These are phyloP conservation scores for Zanthoxylum bungeanum DNA, from an alignment of 345 rosid species.

Conservation along the genomic window DNA sequence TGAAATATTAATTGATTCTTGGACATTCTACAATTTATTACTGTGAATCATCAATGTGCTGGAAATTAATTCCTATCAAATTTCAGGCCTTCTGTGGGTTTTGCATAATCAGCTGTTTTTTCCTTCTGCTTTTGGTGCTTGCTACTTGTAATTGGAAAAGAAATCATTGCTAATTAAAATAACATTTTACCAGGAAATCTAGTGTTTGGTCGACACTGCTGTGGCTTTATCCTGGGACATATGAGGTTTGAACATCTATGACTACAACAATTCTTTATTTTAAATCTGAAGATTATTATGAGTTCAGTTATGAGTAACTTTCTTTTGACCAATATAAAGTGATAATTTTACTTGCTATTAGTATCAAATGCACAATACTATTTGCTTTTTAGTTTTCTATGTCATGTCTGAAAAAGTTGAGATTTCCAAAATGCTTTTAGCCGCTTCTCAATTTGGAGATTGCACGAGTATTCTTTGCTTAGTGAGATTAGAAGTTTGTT, in stretches of 20 bases:
- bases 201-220: constrained; percentile 67
- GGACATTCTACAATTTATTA: background rate
- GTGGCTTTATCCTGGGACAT: constrained; percentile 94
- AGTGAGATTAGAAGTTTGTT: background rate
- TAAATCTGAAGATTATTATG: background rate
- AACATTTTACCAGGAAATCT: constrained; percentile 47
- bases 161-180: background rate
- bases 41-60: background rate
- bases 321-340: background rate
- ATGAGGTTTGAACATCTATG: constrained; percentile 49
- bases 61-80: background rate
- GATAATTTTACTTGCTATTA: background rate
- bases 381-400: background rate
- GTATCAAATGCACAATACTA: background rate
- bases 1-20: background rate
- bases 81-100: background rate
- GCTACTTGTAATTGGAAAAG: background rate
- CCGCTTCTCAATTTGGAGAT: background rate
- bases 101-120: background rate
- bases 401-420: background rate
- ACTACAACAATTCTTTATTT: background rate
- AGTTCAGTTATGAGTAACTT: background rate
- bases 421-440: background rate
- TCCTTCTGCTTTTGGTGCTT: background rate
- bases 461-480: background rate